Evolutionary conservation across 345 rosid genomes (phyloP), one percentile per base, ranked within the genome.

Genomic region (Theobroma cacao): DNA sequence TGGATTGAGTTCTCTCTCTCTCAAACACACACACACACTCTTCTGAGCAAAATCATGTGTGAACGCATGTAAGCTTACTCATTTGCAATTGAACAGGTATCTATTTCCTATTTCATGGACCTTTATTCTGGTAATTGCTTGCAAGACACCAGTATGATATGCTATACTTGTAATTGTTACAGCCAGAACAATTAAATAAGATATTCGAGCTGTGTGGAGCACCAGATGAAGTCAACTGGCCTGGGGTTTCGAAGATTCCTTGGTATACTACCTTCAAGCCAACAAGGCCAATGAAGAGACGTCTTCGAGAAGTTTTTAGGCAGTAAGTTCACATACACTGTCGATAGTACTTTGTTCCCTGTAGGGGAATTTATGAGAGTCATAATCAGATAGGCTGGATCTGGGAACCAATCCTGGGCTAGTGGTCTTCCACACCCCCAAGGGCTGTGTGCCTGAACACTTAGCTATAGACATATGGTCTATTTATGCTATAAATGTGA

Each of bases 241-340:
- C 93, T 15, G 93, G 91, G 43, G 96, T 88, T 85, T 82, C 93
- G 26, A 91, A 90, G 83, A 87, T 86, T 79, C 93, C 96, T 36
- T 91, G 90, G 92, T 91, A 87, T 79, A 90, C 84, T 78, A 91
- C 87, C 82, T 90, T 91, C 82, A 91, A 91, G 82, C 96, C 95
- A 61, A 77, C 89, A 50, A 86, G 93, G 74, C 93, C 93, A 31
- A 79, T 85, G 91, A 90, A 88, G 90, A 86, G 93, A 81, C 97
- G 98, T 7, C 85, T 95, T 12, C 85, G 93, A 62, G 98, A 95
- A 84, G 81, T 91, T 50, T 95, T 90, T 78, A 82, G 89, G 79
- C 89, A 90, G 98, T 93, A 86, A 95, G 98, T 85, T 62, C 43
- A 33, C 60, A n/a, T 72, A 33, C 33, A 33, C 38, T 20, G 30